phyloP scores from a whole-genome alignment of 176 grass and related monocot genomes.

The Leersia perrieri region DNA sequence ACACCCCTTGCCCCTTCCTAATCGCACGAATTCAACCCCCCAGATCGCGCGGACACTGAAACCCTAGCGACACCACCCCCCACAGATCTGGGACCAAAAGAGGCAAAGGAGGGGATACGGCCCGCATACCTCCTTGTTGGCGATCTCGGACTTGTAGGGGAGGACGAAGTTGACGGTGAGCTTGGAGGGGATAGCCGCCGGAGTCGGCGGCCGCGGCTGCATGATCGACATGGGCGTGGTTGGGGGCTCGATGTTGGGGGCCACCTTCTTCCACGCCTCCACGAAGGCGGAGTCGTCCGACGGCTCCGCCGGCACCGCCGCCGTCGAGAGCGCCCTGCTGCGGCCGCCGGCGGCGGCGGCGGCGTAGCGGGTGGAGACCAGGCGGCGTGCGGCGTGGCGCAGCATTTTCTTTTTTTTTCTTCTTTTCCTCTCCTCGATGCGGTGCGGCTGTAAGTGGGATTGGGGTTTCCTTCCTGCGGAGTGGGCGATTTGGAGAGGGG shows the following conservation, averaged over 20 bases:
- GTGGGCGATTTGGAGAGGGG: slow-evolving; percentile 20
- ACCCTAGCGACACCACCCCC: slow-evolving; percentile 17
- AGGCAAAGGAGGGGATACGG: background rate
- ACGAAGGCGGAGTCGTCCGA: slow-evolving; percentile 57
- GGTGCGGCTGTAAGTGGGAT: background rate
- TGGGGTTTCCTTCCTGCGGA: background rate
- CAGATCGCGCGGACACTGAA: slow-evolving; percentile 21
- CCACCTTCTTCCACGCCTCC: slow-evolving; percentile 78
- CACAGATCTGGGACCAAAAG: slow-evolving; percentile 34
- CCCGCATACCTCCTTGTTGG: slow-evolving; percentile 76
- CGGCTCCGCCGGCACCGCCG: slow-evolving; percentile 49
- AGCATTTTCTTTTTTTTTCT: slow-evolving; percentile 26
- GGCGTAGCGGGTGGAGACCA: slow-evolving; percentile 44
- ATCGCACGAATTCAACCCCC: background rate
- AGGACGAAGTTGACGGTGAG: slow-evolving; percentile 90
- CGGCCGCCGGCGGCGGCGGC: slow-evolving; percentile 15
- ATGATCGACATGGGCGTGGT: slow-evolving; percentile 66
- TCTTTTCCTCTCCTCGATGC: background rate
- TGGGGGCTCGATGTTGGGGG: slow-evolving; percentile 59
- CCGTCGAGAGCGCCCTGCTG: slow-evolving; percentile 42
- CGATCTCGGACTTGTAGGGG: slow-evolving; percentile 89
- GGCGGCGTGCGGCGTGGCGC: slow-evolving; percentile 49
- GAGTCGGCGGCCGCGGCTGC: slow-evolving; percentile 73
- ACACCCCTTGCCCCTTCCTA: background rate
- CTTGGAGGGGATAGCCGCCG: slow-evolving; percentile 68